Evolutionary conservation across 768 basidiomycete species (phyloP).

Genomic region (Kwoniella bestiolae): DNA sequence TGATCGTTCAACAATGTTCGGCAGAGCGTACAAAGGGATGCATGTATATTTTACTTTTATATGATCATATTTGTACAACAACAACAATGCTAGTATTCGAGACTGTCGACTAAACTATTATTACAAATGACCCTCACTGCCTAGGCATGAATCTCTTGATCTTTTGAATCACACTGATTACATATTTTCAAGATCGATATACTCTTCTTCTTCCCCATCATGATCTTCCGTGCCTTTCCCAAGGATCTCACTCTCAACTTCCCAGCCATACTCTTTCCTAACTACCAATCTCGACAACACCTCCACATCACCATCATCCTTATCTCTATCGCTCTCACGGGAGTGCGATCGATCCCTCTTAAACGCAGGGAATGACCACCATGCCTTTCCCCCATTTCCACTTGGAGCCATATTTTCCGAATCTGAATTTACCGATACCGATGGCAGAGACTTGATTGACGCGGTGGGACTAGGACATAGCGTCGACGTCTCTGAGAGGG

Average conservation of each 20-base stretch:
- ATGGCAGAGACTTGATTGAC: slow-evolving; percentile 17
- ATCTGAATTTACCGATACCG: background rate
- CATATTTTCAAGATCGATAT: slow-evolving; percentile 29
- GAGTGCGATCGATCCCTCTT: slow-evolving; percentile 6
- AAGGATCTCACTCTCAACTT: background rate
- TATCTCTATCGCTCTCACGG: background rate
- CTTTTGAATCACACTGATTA: background rate
- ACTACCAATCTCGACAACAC: background rate
- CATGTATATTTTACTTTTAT: background rate
- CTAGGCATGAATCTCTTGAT: too few species aligned
- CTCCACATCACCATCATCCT: background rate
- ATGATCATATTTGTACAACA: background rate
- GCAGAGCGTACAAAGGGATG: too few species aligned
- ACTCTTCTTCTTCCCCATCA: slow-evolving; percentile 27
- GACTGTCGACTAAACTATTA: too few species aligned
- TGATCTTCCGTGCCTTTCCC: background rate
- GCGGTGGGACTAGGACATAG: slow-evolving; percentile 20
- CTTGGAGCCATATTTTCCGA: background rate
- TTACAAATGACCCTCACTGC: too few species aligned
- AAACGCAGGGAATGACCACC: slow-evolving; percentile 3
- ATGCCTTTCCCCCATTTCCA: background rate
- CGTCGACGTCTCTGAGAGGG: slow-evolving; percentile 10
- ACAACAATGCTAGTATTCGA: background rate
- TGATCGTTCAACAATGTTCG: too few species aligned
- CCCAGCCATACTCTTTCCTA: background rate